A percentile compares a stretch with the other conserved stretches of the same genome.
Evolutionary conservation across 148 eudicot species (phyloP).

Genomic region (Talinum fruticosum): DNA sequence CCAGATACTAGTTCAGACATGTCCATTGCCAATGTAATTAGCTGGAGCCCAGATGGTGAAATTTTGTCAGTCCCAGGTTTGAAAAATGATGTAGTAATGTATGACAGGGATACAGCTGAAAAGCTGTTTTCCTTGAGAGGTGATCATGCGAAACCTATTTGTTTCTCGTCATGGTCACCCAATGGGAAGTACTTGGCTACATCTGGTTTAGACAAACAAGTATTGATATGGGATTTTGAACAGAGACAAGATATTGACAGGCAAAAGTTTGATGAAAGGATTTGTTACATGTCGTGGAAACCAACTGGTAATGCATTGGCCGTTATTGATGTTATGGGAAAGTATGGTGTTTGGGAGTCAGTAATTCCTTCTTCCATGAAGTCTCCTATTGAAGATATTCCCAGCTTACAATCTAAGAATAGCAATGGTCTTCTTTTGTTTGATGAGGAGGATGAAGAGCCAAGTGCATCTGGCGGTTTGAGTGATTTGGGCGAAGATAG

Average conservation of each 20-base stretch:
- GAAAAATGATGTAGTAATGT: conserved; percentile 90
- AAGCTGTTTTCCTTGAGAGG: conserved; percentile 68
- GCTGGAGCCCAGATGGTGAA: conserved; percentile 99
- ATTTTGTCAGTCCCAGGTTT: conserved; percentile 73
- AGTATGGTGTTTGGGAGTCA: conserved; percentile 93
- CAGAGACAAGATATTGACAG: conserved; percentile 77
- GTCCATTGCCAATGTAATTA: conserved; percentile 50
- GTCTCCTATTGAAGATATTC: conserved; percentile 87
- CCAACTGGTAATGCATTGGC: conserved; percentile 90
- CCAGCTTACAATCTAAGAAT: conserved; percentile 51
- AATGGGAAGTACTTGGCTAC: conserved; percentile 97
- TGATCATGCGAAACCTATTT: conserved; percentile 74
- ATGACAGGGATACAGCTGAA: conserved; percentile 98
- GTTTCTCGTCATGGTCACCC: conserved; percentile 92
- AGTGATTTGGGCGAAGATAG: conserved; percentile 85
- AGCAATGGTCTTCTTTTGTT: conserved; percentile 66
- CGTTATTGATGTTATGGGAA: conserved; percentile 87
- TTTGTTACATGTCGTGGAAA: conserved; percentile 91
- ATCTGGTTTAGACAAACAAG: conserved; percentile 82
- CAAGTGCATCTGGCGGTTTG: conserved; percentile 55
- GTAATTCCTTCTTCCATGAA: conserved; percentile 84
- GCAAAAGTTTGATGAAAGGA: conserved; percentile 79
- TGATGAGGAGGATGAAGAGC: conserved; percentile 78
- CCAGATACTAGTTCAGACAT: conserved; percentile 63
- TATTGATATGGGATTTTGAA: conserved; percentile 86